phyloP scores from a whole-genome alignment of 805 yeast species.

The Metschnikowia kofuensis region DNA sequence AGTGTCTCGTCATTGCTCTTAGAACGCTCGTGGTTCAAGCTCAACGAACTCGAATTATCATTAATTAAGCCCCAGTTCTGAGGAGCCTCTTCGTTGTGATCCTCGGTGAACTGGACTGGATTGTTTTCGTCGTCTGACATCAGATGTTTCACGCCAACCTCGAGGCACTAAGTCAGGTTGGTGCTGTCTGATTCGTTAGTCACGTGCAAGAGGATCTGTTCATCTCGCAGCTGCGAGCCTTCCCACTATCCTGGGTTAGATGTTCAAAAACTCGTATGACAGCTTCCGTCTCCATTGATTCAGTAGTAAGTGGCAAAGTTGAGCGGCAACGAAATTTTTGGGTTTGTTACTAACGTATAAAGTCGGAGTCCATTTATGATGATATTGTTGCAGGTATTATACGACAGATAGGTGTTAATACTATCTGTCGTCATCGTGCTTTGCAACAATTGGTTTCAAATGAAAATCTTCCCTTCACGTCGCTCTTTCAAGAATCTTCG shows the following conservation, averaged over 20 bases:
- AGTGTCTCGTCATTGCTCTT: slow-evolving; percentile 25
- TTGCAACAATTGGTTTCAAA: slow-evolving; percentile 2
- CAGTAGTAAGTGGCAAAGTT: slow-evolving; percentile 11
- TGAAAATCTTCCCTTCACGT: neutral
- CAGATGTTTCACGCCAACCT: too few relatives aligned
- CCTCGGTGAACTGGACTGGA: slow-evolving; percentile 5
- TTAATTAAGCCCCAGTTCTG: slow-evolving; percentile 51
- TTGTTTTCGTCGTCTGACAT: slow-evolving; percentile 15
- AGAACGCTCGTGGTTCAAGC: neutral
- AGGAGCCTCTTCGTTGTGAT: slow-evolving; percentile 41
- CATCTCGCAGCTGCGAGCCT: too few relatives aligned
- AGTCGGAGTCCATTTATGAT: slow-evolving; percentile 38
- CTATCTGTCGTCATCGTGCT: slow-evolving; percentile 9
- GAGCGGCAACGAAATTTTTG: neutral
- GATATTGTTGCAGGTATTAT: slow-evolving; percentile 34
- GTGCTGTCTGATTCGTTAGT: neutral
- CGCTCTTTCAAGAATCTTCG: slow-evolving; percentile 1
- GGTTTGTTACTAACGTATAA: neutral
- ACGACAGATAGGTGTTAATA: slow-evolving; percentile 23
- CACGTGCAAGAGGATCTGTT: neutral
- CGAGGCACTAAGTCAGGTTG: neutral
- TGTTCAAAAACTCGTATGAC: neutral
- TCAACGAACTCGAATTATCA: neutral
- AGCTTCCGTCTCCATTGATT: slow-evolving; percentile 13
- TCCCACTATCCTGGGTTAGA: too few relatives aligned